These are phyloP conservation scores for Wickerhamomyces queroliae DNA, from an alignment of 805 yeast genomes.

Conservation along the genomic window DNA sequence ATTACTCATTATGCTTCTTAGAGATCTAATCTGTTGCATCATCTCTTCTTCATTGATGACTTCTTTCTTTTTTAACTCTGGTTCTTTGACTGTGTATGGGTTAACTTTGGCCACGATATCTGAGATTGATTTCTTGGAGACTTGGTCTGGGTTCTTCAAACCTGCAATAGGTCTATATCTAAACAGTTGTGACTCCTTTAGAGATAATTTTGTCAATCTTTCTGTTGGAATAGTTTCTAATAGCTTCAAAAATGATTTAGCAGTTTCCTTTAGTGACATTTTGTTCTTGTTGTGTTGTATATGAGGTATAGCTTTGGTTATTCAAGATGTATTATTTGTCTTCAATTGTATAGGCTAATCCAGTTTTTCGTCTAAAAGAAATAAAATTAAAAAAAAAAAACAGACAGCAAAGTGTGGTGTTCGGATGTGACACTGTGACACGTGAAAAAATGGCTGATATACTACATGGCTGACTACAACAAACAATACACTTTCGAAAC, in stretches of 20 bases:
- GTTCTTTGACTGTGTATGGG: constrained; percentile 36
- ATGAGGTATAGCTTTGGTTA: background rate
- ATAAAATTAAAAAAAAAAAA: background rate
- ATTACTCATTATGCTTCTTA: constrained; percentile 51
- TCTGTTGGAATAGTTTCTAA: constrained; percentile 65
- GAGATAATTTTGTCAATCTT: constrained; percentile 60
- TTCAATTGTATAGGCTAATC: background rate
- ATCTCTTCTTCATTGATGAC: constrained; percentile 37
- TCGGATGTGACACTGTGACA: background rate
- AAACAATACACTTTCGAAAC: too few species aligned
- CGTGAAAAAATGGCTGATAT: too few species aligned
- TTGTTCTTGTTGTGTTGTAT: background rate
- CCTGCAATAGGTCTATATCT: constrained; percentile 50
- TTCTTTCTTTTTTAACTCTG: constrained; percentile 40
- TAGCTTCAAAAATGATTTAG: constrained; percentile 50
- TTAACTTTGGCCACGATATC: constrained; percentile 41
- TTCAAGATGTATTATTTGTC: background rate
- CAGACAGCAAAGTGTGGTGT: background rate
- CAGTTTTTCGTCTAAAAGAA: background rate
- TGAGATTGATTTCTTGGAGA: constrained; percentile 29
- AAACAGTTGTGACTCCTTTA: constrained; percentile 60
- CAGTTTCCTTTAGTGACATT: constrained; percentile 41
- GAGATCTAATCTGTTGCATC: constrained; percentile 49
- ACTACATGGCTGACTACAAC: too few species aligned
- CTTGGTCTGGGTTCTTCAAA: constrained; percentile 32